These are phyloP conservation scores for Salix arbutifolia DNA, from an alignment of 345 rosid genomes.

Conservation along the genomic window DNA sequence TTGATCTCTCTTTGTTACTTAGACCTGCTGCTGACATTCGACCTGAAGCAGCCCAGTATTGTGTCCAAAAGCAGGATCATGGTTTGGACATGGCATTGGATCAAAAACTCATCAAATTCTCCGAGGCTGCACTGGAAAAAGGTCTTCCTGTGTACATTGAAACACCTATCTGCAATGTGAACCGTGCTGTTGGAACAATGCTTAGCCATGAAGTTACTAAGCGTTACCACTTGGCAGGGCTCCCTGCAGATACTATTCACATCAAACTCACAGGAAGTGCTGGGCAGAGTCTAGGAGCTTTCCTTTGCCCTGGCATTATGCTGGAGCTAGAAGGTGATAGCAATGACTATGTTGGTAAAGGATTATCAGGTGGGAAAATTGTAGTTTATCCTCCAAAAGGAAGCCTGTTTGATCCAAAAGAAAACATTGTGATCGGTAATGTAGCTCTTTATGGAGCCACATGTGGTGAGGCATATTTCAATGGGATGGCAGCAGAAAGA, in stretches of 20 bases:
- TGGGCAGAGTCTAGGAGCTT: slow-evolving; percentile 99
- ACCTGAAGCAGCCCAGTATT: slow-evolving; percentile 90
- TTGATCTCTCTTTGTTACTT: slow-evolving; percentile 79
- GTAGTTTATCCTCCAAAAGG: slow-evolving; percentile 89
- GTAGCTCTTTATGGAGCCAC: slow-evolving; percentile 98
- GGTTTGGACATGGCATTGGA: slow-evolving; percentile 96
- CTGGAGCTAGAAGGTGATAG: slow-evolving; percentile 96
- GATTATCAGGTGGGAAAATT: slow-evolving; percentile 94
- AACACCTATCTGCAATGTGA: slow-evolving; percentile 74
- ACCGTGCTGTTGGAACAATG: slow-evolving; percentile 99
- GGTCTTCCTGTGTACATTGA: slow-evolving; percentile 82
- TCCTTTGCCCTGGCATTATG: slow-evolving; percentile 82
- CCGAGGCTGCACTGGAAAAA: slow-evolving; percentile 74
- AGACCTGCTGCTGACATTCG: slow-evolving; percentile 93
- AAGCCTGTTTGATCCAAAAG: slow-evolving; percentile 92
- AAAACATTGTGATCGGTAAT: slow-evolving; percentile 90
- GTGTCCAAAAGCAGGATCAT: slow-evolving; percentile 94
- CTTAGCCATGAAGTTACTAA: slow-evolving; percentile 98
- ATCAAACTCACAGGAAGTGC: slow-evolving; percentile 88
- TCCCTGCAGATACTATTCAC: slow-evolving; percentile 82
- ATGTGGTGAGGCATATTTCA: slow-evolving; percentile 86
- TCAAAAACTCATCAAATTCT: slow-evolving; percentile 55
- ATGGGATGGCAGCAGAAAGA: slow-evolving; percentile 99
- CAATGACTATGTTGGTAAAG: slow-evolving; percentile 98
- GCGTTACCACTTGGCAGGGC: slow-evolving; percentile 74